Percentiles rank a stretch among this genome's conserved stretches.
These are phyloP conservation scores for Chalciporus pseudorubinellus DNA, from an alignment of 768 basidiomycete species.

Conservation along the genomic window DNA sequence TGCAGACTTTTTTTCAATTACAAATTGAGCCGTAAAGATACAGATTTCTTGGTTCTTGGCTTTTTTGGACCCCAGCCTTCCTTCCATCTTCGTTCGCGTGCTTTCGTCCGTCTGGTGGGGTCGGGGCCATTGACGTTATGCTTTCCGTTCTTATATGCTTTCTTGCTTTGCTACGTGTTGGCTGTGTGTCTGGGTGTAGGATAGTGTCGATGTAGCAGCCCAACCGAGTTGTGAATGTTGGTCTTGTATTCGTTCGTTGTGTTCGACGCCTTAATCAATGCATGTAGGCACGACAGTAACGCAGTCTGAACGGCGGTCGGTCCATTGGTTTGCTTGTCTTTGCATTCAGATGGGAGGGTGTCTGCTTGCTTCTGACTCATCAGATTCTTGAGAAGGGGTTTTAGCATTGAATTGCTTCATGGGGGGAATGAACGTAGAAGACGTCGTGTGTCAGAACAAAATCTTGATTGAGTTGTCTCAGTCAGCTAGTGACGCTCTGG, in stretches of 20 bases:
- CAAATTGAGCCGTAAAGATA: constrained; percentile 7
- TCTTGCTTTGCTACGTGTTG: background rate
- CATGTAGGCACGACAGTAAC: too few species aligned
- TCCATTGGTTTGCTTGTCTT: too few species aligned
- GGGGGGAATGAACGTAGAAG: too few species aligned
- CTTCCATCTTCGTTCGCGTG: background rate
- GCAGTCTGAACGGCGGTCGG: too few species aligned
- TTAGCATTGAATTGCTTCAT: too few species aligned
- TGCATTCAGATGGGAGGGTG: too few species aligned
- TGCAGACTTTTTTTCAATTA: constrained; percentile 19
- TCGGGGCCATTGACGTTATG: background rate
- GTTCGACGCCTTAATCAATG: background rate
- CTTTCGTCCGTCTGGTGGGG: background rate
- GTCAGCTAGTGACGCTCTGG: background rate
- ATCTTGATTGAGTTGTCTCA: too few species aligned
- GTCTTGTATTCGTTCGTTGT: background rate
- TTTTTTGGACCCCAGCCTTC: background rate
- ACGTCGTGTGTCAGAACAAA: too few species aligned
- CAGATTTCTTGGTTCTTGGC: background rate
- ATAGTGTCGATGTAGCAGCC: background rate
- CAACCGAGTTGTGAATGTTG: background rate
- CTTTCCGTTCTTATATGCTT: constrained; percentile 4
- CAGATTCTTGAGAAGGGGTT: too few species aligned
- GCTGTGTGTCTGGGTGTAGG: constrained; percentile 7
- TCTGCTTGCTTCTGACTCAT: too few species aligned